Evolutionary conservation across 257 asterid species (phyloP), one percentile per base, ranked within the genome.

Genomic region (Solanum dulcamara): DNA sequence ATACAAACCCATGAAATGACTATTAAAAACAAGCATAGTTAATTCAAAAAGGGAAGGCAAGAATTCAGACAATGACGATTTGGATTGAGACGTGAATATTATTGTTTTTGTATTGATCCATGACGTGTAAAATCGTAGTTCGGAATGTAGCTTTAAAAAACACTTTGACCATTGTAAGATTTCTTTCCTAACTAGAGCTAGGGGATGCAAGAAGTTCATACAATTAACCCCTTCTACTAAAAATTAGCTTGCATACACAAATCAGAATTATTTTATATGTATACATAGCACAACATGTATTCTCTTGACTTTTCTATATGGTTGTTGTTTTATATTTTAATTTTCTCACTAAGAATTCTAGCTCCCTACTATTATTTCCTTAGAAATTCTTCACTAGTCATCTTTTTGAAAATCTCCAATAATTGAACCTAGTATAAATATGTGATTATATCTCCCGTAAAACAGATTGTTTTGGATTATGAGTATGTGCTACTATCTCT

Each of bases 71-170:
- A 9, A 1, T 28, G 20, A 62, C 4, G 18, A 13, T 62, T 62
- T 0, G 1, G 0, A 62, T 0, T 26, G 10, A 57, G 5, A 57
- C 2, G 14, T 62, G 5, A 1, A 26, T 26, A 0, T n/a, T 57
- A n/a, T 20, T 55, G 5, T 57, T n/a, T 22, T 57, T 57, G 7
- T 57, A n/a, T 57, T 57, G 7, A 57, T n/a, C 6, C 30, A n/a
- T 57, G 15, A 57, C 0, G 15, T 10, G 30, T 1, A 57, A 57
- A n/a, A n/a, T 1, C 30, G 9, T n/a, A 6, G 9, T n/a, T 4
- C 1, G 1, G 1, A 57, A 9, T 57, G 4, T 10, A 10, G 30
- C 14, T 10, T 57, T n/a, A 57, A 4, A n/a, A n/a, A n/a, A n/a
- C n/a, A n/a, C 11, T 57, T 18, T 18, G 60, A 51, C 1, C 10